Base-by-base conservation (phyloP, 495 filamentous ascomycete species). In the Tuber indicum region DNA sequence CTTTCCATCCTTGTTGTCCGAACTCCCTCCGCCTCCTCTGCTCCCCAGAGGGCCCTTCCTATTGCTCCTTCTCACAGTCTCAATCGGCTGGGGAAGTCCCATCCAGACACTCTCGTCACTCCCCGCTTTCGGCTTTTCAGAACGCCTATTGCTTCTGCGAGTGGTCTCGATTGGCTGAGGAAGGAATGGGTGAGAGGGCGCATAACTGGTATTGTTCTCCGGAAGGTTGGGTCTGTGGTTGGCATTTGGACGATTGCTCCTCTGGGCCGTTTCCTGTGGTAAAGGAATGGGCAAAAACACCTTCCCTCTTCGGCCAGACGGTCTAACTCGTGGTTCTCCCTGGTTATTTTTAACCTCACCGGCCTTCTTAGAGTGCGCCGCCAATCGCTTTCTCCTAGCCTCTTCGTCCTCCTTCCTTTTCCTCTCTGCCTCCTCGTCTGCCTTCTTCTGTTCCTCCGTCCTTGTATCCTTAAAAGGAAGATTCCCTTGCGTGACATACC, bases 81-180 rank as follows among this genome's bases (percentile, higher is more conserved):
- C 82, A 41, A 83, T 74, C 10, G 81, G 81, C 71, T 83, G 82
- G 16, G 82, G 82, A 74, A 81, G 47, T 47, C 79, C 80, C 73
- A 81, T 81, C 80, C 79, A 78, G 58, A 81, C 46, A 45, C 71
- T 81, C 79, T 81, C 80, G 17, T 81, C 80, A 82, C 75, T 32
- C 41, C 74, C 66, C 21, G 74, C 21, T 76, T 74, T 39, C 47
- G 71, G 72, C 45, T 72, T 79, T 44, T 74, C 72, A 6, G 81
- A 78, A 45, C 82, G 82, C 58, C 58, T 66, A 72, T 82, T 78
- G 43, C 82, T 84, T 46, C 82, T 74, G 45, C 78, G 78, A 36
- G 79, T 78, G 32, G 82, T 79, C 74, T 83, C 82, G 32, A 83
- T 83, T 8, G 81, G 81, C 26, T 83, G 78, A 10, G 80, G 80